Evolutionary conservation across 83 land plant genomes (phyloP), one percentile per base, ranked within the genome.

Genomic region (Thuja plicata): DNA sequence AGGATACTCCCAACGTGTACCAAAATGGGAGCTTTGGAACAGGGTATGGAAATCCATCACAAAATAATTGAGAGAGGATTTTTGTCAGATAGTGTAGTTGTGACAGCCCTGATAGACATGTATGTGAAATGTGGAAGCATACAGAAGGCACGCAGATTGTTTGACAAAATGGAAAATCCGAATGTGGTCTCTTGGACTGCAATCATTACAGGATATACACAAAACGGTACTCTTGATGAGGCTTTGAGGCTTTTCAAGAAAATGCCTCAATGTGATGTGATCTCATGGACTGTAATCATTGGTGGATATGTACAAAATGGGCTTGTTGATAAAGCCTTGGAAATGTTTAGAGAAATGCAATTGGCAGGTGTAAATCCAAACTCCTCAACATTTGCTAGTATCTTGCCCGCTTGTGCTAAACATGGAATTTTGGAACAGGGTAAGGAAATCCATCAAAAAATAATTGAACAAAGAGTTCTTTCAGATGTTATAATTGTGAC

Each of bases 231-330:
- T 45, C 43, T 89, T 27, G 89, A 87, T 27, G 46, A 71, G 37
- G 90, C 90, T 55, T 74, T 83, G 21, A 66, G 50, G 13, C 83
- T 93, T 15, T 94, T 94, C 71, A 86, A 94, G 77, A 43, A 71
- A 32, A 91, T 93, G 92, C 90, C 92, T 37, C 88, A 89, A 50
- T 80, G 86, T 76, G 91, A 94, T 86, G 86, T 88, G 40, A 84
- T 93, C 40, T 91, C 92, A 46, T 94, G 95, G 95, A 94, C 92
- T 30, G 93, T 91, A 9, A 93, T 94, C 91, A 91, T 94, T 52
- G 88, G 91, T 62, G 94, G 91, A 41, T 94, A 89, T 84, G 80
- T 91, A 60, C 90, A 89, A 15, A 78, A 89, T 40, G 90, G 89
- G 87, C 90, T 80, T 5, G 92, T 84, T 88, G 91, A 90, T 77